Percentiles rank a stretch among this genome's conserved stretches.
These are phyloP conservation scores for Ophiostoma populinum DNA, from an alignment of 2,329 filamentous ascomycete species.

Conservation along the genomic window DNA sequence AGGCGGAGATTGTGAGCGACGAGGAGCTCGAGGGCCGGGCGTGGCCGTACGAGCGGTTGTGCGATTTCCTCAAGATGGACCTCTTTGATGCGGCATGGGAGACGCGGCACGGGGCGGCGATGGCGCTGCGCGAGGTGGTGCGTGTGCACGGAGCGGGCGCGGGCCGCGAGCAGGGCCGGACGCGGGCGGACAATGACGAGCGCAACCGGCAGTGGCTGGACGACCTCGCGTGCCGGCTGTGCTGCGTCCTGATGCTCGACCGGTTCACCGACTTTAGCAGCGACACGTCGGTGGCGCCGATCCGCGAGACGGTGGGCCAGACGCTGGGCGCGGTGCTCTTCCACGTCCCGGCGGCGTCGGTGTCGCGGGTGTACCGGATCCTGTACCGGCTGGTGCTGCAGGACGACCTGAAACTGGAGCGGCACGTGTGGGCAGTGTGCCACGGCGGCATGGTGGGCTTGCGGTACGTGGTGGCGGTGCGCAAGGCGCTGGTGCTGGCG, in stretches of 20 bases:
- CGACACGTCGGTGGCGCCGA: constrained; percentile 90
- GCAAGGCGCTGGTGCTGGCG: constrained; percentile 76
- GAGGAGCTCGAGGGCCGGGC: constrained; percentile 60
- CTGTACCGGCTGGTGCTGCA: constrained; percentile 88
- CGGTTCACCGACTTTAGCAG: constrained; percentile 96
- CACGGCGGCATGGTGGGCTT: constrained; percentile 97
- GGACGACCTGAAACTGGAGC: constrained; percentile 55
- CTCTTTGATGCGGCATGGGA: constrained; percentile 92
- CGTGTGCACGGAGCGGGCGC: constrained; percentile 83
- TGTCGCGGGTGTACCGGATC: constrained; percentile 69
- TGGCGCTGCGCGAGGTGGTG: constrained; percentile 82
- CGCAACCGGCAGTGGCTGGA: constrained; percentile 80
- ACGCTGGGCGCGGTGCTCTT: constrained; percentile 78
- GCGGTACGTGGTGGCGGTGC: constrained; percentile 84
- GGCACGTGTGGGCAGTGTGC: constrained; percentile 79
- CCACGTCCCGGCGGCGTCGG: constrained; percentile 62
- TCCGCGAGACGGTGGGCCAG: constrained; percentile 88
- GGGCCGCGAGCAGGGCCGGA: constrained; percentile 56
- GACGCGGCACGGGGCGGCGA: constrained; percentile 84
- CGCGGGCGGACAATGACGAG: constrained; percentile 54
- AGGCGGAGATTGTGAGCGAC: constrained; percentile 69
- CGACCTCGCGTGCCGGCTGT: constrained; percentile 84
- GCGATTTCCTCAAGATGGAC: constrained; percentile 84
- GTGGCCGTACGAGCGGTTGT: constrained; percentile 90
- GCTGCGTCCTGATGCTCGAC: constrained; percentile 93